Conservation (phyloP, 2,329 filamentous ascomycete species). For the Calonectria pteridis region DNA sequence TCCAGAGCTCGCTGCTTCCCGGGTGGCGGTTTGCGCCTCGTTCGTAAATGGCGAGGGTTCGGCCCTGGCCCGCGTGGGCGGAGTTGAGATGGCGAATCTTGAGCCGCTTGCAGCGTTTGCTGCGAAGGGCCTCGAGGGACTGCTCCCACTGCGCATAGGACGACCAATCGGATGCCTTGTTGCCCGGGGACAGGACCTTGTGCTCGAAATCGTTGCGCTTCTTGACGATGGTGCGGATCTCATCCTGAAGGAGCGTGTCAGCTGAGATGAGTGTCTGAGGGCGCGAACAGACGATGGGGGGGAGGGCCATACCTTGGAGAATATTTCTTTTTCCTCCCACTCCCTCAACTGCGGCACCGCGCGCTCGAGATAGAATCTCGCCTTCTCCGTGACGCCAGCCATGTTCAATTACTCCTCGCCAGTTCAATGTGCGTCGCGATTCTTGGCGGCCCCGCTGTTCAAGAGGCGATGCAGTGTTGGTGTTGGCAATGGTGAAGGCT, state of each 20-base stretch:
- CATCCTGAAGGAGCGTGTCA: constrained; percentile 69
- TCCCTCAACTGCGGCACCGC: constrained; percentile 92
- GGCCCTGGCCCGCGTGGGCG: constrained; percentile 80
- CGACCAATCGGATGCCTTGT: constrained; percentile 82
- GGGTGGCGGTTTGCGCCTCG: constrained; percentile 87
- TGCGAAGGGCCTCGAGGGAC: constrained; percentile 79
- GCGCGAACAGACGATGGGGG: neutral
- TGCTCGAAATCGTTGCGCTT: constrained; percentile 96
- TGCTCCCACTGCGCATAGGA: constrained; percentile 83
- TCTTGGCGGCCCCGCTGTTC: neutral
- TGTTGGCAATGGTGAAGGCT: neutral
- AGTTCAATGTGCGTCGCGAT: neutral
- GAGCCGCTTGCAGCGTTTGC: constrained; percentile 85
- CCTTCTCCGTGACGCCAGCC: constrained; percentile 91
- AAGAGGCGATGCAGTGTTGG: neutral
- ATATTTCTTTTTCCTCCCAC: constrained; percentile 92
- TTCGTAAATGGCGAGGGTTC: constrained; percentile 91
- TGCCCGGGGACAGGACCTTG: constrained; percentile 85
- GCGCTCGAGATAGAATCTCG: constrained; percentile 93
- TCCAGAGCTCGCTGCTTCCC: constrained; percentile 85
- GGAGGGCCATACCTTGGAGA: constrained; percentile 73
- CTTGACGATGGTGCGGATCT: constrained; percentile 88
- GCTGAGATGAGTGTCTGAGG: neutral
- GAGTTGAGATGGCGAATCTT: constrained; percentile 77
- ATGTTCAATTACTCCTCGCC: constrained; percentile 59